These are phyloP conservation scores for Aspergillus diversus DNA, from an alignment of 495 filamentous ascomycete genomes.

Conservation along the genomic window DNA sequence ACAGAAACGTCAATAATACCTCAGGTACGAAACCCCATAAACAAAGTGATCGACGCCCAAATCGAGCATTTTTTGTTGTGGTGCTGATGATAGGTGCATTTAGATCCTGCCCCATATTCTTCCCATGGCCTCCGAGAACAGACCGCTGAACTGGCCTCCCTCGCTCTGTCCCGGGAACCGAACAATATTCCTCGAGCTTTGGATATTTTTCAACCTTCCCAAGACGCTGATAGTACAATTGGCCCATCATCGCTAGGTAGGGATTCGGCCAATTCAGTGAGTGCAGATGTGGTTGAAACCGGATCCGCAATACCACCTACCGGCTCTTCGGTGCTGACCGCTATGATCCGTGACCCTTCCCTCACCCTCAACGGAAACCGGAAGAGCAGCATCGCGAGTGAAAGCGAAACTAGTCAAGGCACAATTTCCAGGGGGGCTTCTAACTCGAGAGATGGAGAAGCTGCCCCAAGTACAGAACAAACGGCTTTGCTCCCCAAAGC, in stretches of 20 bases:
- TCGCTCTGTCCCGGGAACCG: slow-evolving; percentile 66
- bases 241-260: slow-evolving; percentile 6
- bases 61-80: neutral
- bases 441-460: slow-evolving; percentile 9
- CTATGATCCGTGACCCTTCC: slow-evolving; percentile 63
- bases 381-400: slow-evolving; percentile 27
- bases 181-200: slow-evolving; percentile 37
- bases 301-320: slow-evolving; percentile 19
- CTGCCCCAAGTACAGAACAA: slow-evolving; percentile 37
- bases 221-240: slow-evolving; percentile 5
- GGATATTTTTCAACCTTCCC: slow-evolving; percentile 37
- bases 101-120: slow-evolving; percentile 72
- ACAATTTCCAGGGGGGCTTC: slow-evolving; percentile 11
- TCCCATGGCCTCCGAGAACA: slow-evolving; percentile 81
- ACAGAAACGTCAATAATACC: slow-evolving; percentile 68
- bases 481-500: slow-evolving; percentile 48
- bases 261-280: neutral
- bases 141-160: slow-evolving; percentile 86
- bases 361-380: slow-evolving; percentile 30
- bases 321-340: slow-evolving; percentile 63
- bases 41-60: neutral
- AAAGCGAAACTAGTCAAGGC: slow-evolving; percentile 11
- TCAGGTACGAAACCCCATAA: slow-evolving; percentile 52
- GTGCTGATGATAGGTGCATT: neutral
- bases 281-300: slow-evolving; percentile 3